Base-by-base conservation (phyloP, 148 eudicot genomes). In the Pharnaceum exiguum region DNA sequence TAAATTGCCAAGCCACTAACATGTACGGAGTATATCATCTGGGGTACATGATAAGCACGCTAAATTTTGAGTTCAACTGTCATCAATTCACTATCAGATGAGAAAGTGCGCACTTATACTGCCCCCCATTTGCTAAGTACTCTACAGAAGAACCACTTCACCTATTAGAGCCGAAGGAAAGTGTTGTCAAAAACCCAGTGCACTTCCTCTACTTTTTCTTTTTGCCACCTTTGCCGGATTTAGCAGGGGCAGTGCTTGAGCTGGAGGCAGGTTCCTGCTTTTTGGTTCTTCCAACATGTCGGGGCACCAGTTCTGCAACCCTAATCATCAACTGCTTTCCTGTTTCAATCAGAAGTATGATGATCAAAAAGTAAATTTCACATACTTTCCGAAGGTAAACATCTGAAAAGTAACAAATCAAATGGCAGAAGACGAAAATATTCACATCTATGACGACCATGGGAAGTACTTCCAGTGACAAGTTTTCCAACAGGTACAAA, bases 231-330 rank as follows among this genome's bases (percentile, higher is more conserved):
- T 75, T 75, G 51, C 75, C 69, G 18, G 79, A 61, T 57, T 70
- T 71, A n/a, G 79, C 71, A 50, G 79, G 69, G 32, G 69, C 66
- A 23, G 25, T 70, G 28, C 72, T 60, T 10, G 79, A 75, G 46
- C 65, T 67, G 5, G 75, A 25, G 5, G 81, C 69, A 16, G 83
- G 56, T 65, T 87, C 87, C 61, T 66, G 85, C 72, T 84, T 87
- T 74, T 82, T 87, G 40, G 73, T 58, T 73, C 95, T 80, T 53
- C 85, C 87, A n/a, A 71, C 73, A 63, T 87, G 95, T 50, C 80
- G 74, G 3, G 85, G 90, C 33, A 87, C 95, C 74, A 87, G 45
- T 67, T 87, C 87, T 16, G 95, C 90, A 37, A 87, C 57, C 7
- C 65, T 57, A 46, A 75, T 43, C 86, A 80, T 80, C 57, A 84